phyloP scores from a whole-genome alignment of 306 rosid genomes.

The Morella rubra region DNA sequence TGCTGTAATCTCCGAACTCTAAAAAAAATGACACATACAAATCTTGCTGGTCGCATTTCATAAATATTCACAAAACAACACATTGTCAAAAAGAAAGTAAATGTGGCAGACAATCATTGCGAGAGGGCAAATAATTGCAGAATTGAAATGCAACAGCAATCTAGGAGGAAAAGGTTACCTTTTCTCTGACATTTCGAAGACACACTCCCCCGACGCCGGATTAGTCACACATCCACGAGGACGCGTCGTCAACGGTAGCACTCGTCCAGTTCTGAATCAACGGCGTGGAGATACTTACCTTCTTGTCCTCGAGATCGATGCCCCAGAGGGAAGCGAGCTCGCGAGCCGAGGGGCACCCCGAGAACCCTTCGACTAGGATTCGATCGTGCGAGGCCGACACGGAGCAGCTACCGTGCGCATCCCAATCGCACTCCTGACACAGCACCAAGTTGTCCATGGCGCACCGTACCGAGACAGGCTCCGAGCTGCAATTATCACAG shows the following conservation, averaged over 20 bases:
- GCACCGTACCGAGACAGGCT: constrained; percentile 58
- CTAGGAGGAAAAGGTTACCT: no score
- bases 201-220: constrained; percentile 11
- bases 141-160: no score
- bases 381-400: constrained; percentile 49
- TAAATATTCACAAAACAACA: no score
- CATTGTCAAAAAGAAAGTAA: no score
- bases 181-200: no score
- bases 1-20: no score
- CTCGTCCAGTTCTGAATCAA: constrained; percentile 16
- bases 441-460: constrained; percentile 59
- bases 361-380: constrained; percentile 43
- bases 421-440: constrained; percentile 64
- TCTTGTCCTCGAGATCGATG: constrained; percentile 38
- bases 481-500: constrained; percentile 60
- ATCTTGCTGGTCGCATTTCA: no score
- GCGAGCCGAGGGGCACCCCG: constrained; percentile 57
- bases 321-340: constrained; percentile 61
- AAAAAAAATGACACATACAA: no score
- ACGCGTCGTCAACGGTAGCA: constrained; percentile 13
- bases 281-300: constrained; percentile 6
- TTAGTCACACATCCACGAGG: constrained; percentile 25
- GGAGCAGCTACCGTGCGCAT: constrained; percentile 52
- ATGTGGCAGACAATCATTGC: no score
- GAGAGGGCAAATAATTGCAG: no score